Evolutionary conservation across 768 basidiomycete species (phyloP), one percentile per base, ranked within the genome.

Genomic region (Tricholoma matsutake): DNA sequence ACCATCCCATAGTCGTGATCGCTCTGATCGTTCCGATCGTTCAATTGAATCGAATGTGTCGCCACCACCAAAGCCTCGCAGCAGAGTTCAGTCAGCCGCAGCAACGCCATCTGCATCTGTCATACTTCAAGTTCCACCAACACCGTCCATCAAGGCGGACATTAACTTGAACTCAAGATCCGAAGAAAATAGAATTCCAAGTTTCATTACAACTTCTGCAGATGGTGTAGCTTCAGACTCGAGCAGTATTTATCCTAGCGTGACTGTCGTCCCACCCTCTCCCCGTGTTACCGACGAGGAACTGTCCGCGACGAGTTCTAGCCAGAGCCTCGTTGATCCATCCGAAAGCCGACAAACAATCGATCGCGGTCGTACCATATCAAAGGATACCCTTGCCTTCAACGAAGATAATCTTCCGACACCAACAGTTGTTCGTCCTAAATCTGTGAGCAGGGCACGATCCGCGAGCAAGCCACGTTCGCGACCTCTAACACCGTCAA

Each of bases 241-340:
- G 7, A 69, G 63, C 37, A 72, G 73, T 59, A 73, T 72, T 5
- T 74, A 76, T 62, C 77, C 76, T 16, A 80, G 75, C 61, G 77
- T 82, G 25, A 79, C 78, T 0, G 68, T 82, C 32, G 71, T 81
- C 25, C 81, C 81, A 25, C 81, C 81, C 6, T 78, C 79, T 4
- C 81, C 81, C 14, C 66, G 75, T 6, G 62, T 73, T 2, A 62
- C 64, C 22, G 64, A 67, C 39, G 63, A 57, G 25, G 68, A 72
- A 20, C 65, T 76, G 47, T 65, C 67, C 22, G 60, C 68, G 31
- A 63, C 72, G 31, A 70, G 70, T 54, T 68, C 71, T 43, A 61
- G 72, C 47, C 29, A 65, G 13, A 67, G 68, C 59, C 64, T 68
- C 35, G 51, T 61, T 47, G 16, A 55, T 56, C 22, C 57, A 63